Evolutionary conservation across 148 eudicot genomes (phyloP).

Genomic region (Amaranthus cruentus): DNA sequence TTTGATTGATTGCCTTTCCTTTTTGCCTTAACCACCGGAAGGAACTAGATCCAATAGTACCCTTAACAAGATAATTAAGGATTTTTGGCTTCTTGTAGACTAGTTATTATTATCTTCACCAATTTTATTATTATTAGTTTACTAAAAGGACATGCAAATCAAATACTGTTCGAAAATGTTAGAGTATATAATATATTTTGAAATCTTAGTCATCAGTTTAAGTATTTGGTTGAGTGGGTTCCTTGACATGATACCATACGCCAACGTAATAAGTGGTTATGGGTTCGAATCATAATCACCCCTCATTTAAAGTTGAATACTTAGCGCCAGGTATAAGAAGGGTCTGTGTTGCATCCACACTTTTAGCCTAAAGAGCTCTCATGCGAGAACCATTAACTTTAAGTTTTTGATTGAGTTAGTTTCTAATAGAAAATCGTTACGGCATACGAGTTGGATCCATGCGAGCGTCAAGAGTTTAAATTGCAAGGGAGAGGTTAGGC

Average conservation of each 20-base stretch:
- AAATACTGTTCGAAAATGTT: background rate
- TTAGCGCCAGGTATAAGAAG: no score
- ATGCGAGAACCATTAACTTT: no score
- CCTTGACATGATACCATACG: no score
- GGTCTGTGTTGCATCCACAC: no score
- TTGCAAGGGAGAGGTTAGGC: background rate
- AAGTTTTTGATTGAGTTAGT: no score
- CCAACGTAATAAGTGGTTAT: no score
- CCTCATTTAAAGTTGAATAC: no score
- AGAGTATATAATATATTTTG: background rate
- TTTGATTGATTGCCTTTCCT: background rate
- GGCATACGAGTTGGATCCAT: no score
- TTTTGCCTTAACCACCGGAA: constrained; percentile 14
- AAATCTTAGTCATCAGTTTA: background rate
- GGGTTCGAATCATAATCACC: no score
- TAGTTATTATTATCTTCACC: background rate
- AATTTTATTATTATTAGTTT: background rate
- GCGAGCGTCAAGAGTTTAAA: no score
- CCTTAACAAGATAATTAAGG: background rate
- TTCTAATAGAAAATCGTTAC: no score
- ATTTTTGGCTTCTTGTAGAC: background rate
- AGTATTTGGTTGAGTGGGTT: background rate
- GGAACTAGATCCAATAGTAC: background rate
- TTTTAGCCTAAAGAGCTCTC: no score
- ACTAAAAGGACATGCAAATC: background rate